These are phyloP conservation scores for Monilinia fructicola DNA, from an alignment of 2,329 filamentous ascomycete species.

Conservation along the genomic window DNA sequence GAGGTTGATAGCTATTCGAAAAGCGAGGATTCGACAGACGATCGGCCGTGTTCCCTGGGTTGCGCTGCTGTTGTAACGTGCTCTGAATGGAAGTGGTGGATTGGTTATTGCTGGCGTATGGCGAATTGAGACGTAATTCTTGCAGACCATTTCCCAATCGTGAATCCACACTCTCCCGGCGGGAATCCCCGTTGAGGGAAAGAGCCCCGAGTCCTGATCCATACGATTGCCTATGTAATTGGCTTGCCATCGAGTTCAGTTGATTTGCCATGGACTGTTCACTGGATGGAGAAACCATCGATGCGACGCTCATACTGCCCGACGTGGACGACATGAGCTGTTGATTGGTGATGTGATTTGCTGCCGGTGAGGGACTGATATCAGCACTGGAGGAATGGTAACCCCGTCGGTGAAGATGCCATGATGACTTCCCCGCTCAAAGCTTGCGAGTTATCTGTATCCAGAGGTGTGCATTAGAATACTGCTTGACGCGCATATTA, in stretches of 20 bases:
- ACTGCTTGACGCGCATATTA: neutral
- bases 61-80: slow-evolving; percentile 65
- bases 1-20: slow-evolving; percentile 63
- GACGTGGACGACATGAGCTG: slow-evolving; percentile 55
- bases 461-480: neutral
- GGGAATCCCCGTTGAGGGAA: slow-evolving; percentile 47
- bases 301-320: slow-evolving; percentile 64
- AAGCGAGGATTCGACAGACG: slow-evolving; percentile 54
- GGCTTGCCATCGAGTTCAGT: slow-evolving; percentile 28
- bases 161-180: slow-evolving; percentile 78
- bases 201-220: slow-evolving; percentile 22
- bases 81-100: slow-evolving; percentile 74
- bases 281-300: slow-evolving; percentile 62
- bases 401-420: slow-evolving; percentile 28
- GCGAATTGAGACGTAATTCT: slow-evolving; percentile 67
- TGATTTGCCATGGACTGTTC: slow-evolving; percentile 29
- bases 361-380: slow-evolving; percentile 62
- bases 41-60: slow-evolving; percentile 51
- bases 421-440: slow-evolving; percentile 29
- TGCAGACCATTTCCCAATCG: slow-evolving; percentile 71
- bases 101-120: slow-evolving; percentile 74
- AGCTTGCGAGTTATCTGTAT: slow-evolving; percentile 33
- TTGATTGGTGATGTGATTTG: slow-evolving; percentile 46
- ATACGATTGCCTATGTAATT: slow-evolving; percentile 31
- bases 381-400: slow-evolving; percentile 54